Base-by-base conservation (phyloP, 306 rosid species). In the Phaseolus lunatus region DNA sequence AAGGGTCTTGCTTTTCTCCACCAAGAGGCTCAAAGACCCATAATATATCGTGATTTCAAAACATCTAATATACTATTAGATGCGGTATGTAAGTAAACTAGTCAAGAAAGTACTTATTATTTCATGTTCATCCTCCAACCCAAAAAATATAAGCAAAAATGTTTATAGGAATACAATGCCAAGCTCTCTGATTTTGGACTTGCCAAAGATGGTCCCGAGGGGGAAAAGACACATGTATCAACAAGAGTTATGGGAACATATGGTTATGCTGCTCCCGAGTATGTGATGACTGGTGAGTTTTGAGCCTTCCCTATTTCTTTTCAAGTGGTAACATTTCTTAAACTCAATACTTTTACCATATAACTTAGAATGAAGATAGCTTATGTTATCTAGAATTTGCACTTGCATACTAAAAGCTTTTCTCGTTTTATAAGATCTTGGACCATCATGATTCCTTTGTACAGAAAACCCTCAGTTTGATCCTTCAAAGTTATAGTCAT, bases 231-330 rank as follows among this genome's bases (percentile, higher is more conserved):
- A 66, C 98, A 95, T 79, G 98, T 95, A 16, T 92, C 99, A 11
- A 95, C 99, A 13, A 85, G 97, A 82, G 99, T 95, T 62, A 89
- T 95, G 98, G 99, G 99, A 84, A 95, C 99, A 9, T 89, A 92
- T 64, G 99, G 99, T 67, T 95, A 95, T 76, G 99, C 97, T 35
- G 98, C 98, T 63, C 98, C 98, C 0, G 98, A 95, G 86, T 95
- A 95, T 79, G 97, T 95, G 73, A 92, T 95, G 99, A 95, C 99
- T 7, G 99, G 99, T 95, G 84, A 89, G 94, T 89, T 84, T 77
- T 66, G 54, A 77, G 66, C 29, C 52, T 53, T 75, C 65, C 35
- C 23, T 33, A 1, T 65, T 71, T 27, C 11, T 63, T 63, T 20
- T 20, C 7, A 1, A 79, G 33, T 31, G 5, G 57, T 54, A 31